Evolutionary conservation across 331 rosid species (phyloP).

Genomic region (Ulmus americana): DNA sequence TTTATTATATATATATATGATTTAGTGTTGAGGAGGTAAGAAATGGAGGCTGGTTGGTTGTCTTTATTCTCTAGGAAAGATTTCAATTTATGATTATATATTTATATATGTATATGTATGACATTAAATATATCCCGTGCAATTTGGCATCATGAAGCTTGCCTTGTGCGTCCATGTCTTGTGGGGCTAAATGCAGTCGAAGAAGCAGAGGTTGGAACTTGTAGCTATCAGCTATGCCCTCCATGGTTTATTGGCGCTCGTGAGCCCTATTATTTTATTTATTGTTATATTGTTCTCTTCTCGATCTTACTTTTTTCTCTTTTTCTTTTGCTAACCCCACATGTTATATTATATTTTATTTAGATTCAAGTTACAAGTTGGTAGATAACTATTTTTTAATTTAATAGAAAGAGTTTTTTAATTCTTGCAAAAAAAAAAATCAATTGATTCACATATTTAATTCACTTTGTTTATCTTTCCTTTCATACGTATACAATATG

Average conservation of each 20-base stretch:
- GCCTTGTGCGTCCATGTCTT: slow-evolving; percentile 26
- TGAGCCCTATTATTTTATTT: slow-evolving; percentile 8
- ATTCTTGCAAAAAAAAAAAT: too few relatives aligned
- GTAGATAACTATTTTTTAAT: too few relatives aligned
- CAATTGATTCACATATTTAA: too few relatives aligned
- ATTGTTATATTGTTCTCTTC: not conserved
- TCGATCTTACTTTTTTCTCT: too few relatives aligned
- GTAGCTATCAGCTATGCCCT: slow-evolving; percentile 28
- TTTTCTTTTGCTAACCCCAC: too few relatives aligned
- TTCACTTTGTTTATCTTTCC: too few relatives aligned
- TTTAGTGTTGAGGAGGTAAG: not conserved
- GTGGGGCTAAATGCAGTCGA: slow-evolving; percentile 32
- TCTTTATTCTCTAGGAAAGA: slow-evolving; percentile 26
- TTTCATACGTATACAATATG: too few relatives aligned
- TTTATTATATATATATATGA: not conserved
- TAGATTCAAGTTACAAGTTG: too few relatives aligned
- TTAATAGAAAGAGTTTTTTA: too few relatives aligned
- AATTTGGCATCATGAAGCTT: slow-evolving; percentile 24
- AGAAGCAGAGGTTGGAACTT: slow-evolving; percentile 57
- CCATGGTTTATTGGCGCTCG: slow-evolving; percentile 29
- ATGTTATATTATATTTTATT: too few relatives aligned
- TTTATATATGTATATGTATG: not conserved
- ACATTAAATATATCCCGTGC: slow-evolving; percentile 5
- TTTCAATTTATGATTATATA: slow-evolving; percentile 1
- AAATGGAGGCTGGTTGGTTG: slow-evolving; percentile 25